Evolutionary conservation across 768 basidiomycete genomes (phyloP).

Genomic region (Inosperma sp.): DNA sequence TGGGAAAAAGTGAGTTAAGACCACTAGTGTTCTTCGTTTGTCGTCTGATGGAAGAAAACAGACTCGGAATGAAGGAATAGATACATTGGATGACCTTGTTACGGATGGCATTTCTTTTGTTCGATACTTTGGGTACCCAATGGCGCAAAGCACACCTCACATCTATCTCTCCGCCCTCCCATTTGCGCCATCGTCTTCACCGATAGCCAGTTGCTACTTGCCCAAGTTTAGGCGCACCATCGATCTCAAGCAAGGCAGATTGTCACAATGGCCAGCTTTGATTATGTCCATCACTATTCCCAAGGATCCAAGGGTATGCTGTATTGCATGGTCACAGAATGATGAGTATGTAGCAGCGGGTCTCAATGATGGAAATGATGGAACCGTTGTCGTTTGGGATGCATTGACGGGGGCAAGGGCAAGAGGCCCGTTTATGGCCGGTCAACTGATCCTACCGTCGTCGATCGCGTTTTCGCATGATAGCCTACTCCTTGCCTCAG

Average conservation of each 20-base stretch:
- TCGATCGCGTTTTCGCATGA: too few species aligned
- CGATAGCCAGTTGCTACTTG: constrained; percentile 9
- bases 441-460: too few species aligned
- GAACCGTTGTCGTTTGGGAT: constrained; percentile 5
- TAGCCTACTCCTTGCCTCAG: too few species aligned
- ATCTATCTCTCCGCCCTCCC: constrained; percentile 28
- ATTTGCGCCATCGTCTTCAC: constrained; percentile 22
- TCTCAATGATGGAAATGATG: background rate
- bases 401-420: background rate
- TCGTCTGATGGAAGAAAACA: background rate
- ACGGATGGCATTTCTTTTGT: constrained; percentile 21
- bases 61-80: background rate
- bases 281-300: background rate
- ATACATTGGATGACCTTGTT: background rate
- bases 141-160: constrained; percentile 22
- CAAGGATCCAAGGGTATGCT: background rate
- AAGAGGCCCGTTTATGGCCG: too few species aligned
- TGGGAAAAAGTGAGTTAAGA: background rate
- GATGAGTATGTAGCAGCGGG: background rate
- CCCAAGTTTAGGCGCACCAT: constrained; percentile 5
- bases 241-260: background rate
- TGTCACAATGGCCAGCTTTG: background rate
- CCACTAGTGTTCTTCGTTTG: background rate
- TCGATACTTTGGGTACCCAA: constrained; percentile 13
- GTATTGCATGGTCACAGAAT: constrained; percentile 10